Percentiles rank a stretch among this genome's conserved stretches.
These are phyloP conservation scores for Magnolia sinica DNA, from an alignment of 164 flowering plant species.

Conservation along the genomic window DNA sequence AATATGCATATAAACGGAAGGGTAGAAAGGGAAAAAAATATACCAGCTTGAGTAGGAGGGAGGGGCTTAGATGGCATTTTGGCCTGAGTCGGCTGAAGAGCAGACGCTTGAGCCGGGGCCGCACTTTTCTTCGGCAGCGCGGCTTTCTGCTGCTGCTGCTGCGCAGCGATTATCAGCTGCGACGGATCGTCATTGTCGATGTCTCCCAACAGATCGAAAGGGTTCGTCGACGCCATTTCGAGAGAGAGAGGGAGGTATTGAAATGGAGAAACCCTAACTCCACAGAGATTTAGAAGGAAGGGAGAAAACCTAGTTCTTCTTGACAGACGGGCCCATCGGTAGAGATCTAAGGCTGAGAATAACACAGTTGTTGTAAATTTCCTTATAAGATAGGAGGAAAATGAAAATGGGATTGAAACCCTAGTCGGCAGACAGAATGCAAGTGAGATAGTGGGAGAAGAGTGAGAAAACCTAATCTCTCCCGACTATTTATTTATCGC, in stretches of 20 bases:
- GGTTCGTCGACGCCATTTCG: conserved; percentile 36
- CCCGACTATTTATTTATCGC: neutral
- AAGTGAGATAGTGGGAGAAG: neutral
- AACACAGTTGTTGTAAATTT: no score
- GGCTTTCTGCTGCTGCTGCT: conserved; percentile 26
- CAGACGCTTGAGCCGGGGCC: conserved; percentile 24
- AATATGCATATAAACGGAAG: neutral
- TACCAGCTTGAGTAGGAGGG: conserved; percentile 83
- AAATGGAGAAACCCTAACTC: conserved; percentile 3
- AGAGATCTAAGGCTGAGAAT: neutral
- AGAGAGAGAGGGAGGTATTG: neutral
- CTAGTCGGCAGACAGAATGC: conserved; percentile 20
- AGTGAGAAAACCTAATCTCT: no score
- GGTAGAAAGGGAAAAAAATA: neutral
- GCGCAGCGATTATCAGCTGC: conserved; percentile 49
- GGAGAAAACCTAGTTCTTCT: conserved; percentile 10
- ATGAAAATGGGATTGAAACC: conserved; percentile 6
- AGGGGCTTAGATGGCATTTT: conserved; percentile 63
- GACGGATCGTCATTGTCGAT: conserved; percentile 73
- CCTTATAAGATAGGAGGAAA: neutral
- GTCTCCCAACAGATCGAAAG: conserved; percentile 72
- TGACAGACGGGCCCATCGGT: conserved; percentile 5
- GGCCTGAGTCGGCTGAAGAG: conserved; percentile 21
- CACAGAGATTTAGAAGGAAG: neutral
- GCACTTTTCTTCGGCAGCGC: conserved; percentile 31